Base-by-base conservation (phyloP, 257 asterid species). In the Coffea eugenioides region DNA sequence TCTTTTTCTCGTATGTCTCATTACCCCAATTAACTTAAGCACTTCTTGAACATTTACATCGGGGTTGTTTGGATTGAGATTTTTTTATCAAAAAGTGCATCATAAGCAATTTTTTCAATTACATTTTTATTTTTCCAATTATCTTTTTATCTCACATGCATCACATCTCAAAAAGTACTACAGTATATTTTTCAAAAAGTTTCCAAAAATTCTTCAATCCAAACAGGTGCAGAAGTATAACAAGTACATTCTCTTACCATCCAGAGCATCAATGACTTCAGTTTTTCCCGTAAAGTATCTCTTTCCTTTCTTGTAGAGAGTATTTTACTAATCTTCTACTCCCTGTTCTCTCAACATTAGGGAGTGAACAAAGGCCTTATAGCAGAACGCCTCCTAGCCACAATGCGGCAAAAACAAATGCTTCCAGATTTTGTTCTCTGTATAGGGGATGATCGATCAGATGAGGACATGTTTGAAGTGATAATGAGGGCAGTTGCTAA, bases 401-500 rank as follows among this genome's bases (percentile, higher is more conserved):
- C 86, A 73, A 93, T 90, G 91, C 85, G 77, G 79, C 77, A 81
- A 59, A 90, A 87, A 80, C 91, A 85, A 83, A 85, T 82, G 77
- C 90, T 89, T 20, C 91, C 97, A 0, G 97, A 93, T 78, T 93
- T 93, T 18, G 92, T 93, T 79, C 97, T 93, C 3, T 93, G 97
- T 67, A 89, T 93, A 65, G 97, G 97, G 61, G 97, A 93, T 62
- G 97, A 93, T 67, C 80, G 97, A 52, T 93, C 95, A 18, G 97
- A 93, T 41, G 97, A 93, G 84, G 97, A 93, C 79, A 93, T 91
- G 95, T 93, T 93, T 43, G 97, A 93, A 91, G 94, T 90, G 83
- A 93, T 93, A 73, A 89, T 88, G 95, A 83, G 86, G 20, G 95
- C 97, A 15, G 89, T 76, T 70, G 91, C 92, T 21, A 84, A 82